These are phyloP conservation scores for Juncus inflexus DNA, from an alignment of 176 grass and related monocot species.

Conservation along the genomic window DNA sequence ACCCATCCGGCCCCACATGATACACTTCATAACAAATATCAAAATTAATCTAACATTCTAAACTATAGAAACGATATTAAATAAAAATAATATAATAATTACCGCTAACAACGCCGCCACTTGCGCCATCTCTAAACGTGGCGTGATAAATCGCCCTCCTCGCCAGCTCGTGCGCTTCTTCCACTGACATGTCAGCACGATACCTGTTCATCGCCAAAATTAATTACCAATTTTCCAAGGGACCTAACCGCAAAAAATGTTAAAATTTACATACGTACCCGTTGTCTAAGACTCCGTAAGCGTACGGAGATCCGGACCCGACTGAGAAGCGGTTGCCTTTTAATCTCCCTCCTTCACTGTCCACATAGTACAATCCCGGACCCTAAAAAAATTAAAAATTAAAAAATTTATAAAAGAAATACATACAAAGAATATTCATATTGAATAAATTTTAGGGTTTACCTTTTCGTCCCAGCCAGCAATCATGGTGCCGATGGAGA, in stretches of 20 bases:
- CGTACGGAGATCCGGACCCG: slow-evolving; percentile 90
- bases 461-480: slow-evolving; percentile 97
- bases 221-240: slow-evolving; percentile 2
- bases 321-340: slow-evolving; percentile 84
- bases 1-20: slow-evolving; percentile 71
- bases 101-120: slow-evolving; percentile 90
- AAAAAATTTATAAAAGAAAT: slow-evolving; percentile 6
- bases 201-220: slow-evolving; percentile 48
- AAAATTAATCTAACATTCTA: no score
- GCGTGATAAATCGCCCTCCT: slow-evolving; percentile 84
- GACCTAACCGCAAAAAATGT: neutral
- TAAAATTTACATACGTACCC: slow-evolving; percentile 40
- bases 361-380: slow-evolving; percentile 95
- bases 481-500: slow-evolving; percentile 95
- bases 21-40: no score
- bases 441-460: no score
- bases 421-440: no score
- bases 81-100: slow-evolving; percentile 24
- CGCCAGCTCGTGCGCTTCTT: slow-evolving; percentile 79
- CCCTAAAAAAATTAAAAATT: slow-evolving; percentile 38
- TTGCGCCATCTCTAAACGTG: slow-evolving; percentile 85
- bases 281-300: slow-evolving; percentile 81
- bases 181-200: slow-evolving; percentile 58
- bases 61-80: slow-evolving; percentile 1
- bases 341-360: slow-evolving; percentile 89